Conservation (phyloP, 1,284 basidiomycete genomes). For the Anthracocystis panici-leucophaei region DNA sequence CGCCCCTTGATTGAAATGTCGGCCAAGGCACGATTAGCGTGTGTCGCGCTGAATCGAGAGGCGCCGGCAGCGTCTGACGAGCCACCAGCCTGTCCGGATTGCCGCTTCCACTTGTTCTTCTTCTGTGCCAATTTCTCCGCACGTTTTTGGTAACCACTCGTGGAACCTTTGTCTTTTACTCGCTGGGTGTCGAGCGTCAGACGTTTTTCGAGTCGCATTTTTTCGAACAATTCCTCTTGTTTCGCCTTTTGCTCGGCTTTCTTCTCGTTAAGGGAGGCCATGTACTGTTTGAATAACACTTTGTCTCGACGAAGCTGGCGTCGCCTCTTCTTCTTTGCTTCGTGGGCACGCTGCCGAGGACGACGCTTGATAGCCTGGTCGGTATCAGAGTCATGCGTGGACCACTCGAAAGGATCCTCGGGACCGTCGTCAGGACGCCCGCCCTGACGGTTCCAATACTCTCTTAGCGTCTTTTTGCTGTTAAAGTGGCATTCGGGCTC, state of each 20-base stretch:
- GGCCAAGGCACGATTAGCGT: conserved; percentile 22
- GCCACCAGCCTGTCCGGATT: background rate
- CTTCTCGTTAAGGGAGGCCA: conserved; percentile 21
- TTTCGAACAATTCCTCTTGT: conserved; percentile 20
- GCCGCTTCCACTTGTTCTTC: conserved; percentile 25
- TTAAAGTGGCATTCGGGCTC: conserved; percentile 39
- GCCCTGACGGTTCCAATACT: conserved; percentile 45
- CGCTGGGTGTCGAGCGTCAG: conserved; percentile 23
- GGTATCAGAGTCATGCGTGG: conserved; percentile 36
- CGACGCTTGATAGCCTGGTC: conserved; percentile 33
- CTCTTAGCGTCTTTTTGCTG: conserved; percentile 16
- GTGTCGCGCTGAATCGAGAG: conserved; percentile 10
- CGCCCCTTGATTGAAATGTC: conserved; percentile 41
- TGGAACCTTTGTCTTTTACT: conserved; percentile 27
- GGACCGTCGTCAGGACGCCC: conserved; percentile 27
- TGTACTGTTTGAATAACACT: conserved; percentile 17
- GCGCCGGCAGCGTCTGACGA: conserved; percentile 11
- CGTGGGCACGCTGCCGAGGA: conserved; percentile 37
- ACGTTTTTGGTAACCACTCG: conserved; percentile 23
- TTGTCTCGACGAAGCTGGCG: conserved; percentile 40
- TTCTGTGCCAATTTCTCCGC: conserved; percentile 18
- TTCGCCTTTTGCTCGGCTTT: conserved; percentile 7
- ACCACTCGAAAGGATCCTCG: conserved; percentile 10
- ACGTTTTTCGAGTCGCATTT: conserved; percentile 11
- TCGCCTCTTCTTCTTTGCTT: conserved; percentile 34